phyloP scores from a whole-genome alignment of 352 stramenopile species.

The Globisporangium apiculatum region DNA sequence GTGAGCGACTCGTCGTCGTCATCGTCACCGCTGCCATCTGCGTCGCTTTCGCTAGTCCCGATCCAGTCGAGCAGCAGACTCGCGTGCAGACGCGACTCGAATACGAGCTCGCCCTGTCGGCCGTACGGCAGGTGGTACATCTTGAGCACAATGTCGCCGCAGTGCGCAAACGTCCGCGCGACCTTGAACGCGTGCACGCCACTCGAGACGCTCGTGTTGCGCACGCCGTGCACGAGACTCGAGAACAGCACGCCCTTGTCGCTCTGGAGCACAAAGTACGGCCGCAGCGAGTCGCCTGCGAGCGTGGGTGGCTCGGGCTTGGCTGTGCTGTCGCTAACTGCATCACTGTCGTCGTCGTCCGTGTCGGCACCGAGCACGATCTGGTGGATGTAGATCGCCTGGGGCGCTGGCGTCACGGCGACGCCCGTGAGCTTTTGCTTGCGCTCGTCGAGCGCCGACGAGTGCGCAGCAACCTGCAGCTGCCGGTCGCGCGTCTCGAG shows the following conservation, averaged over 20 bases:
- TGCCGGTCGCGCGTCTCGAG: conserved; percentile 69
- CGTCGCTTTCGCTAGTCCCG: conserved; percentile 8
- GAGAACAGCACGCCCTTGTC: conserved; percentile 84
- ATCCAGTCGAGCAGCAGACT: conserved; percentile 63
- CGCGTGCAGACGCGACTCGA: conserved; percentile 66
- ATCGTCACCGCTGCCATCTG: conserved; percentile 8
- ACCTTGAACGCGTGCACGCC: conserved; percentile 65
- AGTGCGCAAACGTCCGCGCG: conserved; percentile 46
- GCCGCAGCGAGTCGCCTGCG: conserved; percentile 31
- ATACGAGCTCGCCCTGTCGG: conserved; percentile 71
- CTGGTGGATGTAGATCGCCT: conserved; percentile 74
- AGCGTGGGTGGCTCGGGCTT: conserved; percentile 1
- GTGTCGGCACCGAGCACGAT: conserved; percentile 45
- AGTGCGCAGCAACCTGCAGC: conserved; percentile 37
- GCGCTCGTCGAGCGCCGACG: conserved; percentile 40
- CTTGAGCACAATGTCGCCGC: conserved; percentile 66
- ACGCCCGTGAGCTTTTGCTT: conserved; percentile 79
- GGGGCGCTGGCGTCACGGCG: conserved; percentile 54
- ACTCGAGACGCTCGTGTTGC: conserved; percentile 46
- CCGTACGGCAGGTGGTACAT: conserved; percentile 88
- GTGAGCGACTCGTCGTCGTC: conserved; percentile 11
- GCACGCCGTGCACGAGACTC: conserved; percentile 78
- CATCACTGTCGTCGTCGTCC: conserved; percentile 1
- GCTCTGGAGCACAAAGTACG: conserved; percentile 84
- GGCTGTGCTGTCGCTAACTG: conserved; percentile 3